Conservation (phyloP, 805 yeast genomes). For the Starmerella sp. region DNA sequence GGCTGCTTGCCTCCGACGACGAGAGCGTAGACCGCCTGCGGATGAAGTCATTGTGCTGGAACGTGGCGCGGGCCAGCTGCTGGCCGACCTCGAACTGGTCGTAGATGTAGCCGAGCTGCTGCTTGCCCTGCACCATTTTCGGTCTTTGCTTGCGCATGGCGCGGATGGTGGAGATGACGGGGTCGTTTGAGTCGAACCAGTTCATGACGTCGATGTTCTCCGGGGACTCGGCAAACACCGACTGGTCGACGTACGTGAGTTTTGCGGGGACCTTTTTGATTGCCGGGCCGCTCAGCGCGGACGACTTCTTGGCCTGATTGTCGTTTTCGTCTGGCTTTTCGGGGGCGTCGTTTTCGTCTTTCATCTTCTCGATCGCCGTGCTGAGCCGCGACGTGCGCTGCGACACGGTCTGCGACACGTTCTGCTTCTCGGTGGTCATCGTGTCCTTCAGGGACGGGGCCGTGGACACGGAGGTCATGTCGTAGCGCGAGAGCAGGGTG, state of each 20-base stretch:
- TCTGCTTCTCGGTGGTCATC: background rate
- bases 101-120: constrained; percentile 32
- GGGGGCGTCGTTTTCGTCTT: background rate
- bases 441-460: constrained; percentile 4
- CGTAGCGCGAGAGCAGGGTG: constrained; percentile 18
- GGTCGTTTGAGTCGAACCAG: constrained; percentile 20
- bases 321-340: background rate
- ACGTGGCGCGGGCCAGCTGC: constrained; percentile 21
- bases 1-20: background rate
- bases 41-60: constrained; percentile 1
- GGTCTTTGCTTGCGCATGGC: constrained; percentile 33
- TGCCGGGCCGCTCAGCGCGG: constrained; percentile 20
- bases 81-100: constrained; percentile 26
- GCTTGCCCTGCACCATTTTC: constrained; percentile 34
- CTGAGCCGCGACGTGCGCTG: background rate
- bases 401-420: background rate
- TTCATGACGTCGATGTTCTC: constrained; percentile 16
- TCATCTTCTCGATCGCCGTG: background rate
- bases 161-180: constrained; percentile 25
- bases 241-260: constrained; percentile 25
- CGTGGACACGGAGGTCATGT: constrained; percentile 10
- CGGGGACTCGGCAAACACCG: constrained; percentile 21
- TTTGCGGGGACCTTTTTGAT: constrained; percentile 18
- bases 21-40: constrained; percentile 11
- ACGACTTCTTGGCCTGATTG: constrained; percentile 2